Conservation (phyloP, 257 asterid genomes). For the Verbena officinalis region DNA sequence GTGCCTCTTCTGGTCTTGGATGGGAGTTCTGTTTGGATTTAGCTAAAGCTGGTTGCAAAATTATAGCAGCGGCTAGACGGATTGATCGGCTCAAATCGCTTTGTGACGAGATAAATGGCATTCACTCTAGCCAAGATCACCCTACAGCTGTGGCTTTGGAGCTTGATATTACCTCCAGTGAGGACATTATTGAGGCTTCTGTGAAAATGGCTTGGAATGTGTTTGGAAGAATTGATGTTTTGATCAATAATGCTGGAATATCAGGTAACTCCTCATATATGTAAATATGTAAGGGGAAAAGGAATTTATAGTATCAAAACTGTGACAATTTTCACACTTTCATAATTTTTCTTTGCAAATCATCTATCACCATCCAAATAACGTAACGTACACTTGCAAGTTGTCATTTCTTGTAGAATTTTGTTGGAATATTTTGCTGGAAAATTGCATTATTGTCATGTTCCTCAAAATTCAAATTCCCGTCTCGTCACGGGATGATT, state of each 20-base stretch:
- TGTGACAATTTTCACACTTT: too few species aligned
- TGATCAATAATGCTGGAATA: neutral
- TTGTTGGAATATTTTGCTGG: too few species aligned
- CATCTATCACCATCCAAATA: too few species aligned
- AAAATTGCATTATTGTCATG: too few species aligned
- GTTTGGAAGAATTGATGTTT: neutral
- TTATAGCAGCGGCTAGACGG: constrained; percentile 1
- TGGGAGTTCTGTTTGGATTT: constrained; percentile 1
- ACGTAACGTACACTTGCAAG: too few species aligned
- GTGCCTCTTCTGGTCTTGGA: constrained; percentile 15
- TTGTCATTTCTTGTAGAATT: too few species aligned
- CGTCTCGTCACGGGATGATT: too few species aligned
- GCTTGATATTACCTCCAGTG: neutral
- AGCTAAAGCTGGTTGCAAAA: constrained; percentile 15
- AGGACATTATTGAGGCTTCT: neutral
- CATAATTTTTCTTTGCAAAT: too few species aligned
- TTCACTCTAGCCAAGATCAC: neutral
- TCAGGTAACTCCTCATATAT: too few species aligned
- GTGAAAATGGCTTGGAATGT: neutral
- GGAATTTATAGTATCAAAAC: too few species aligned
- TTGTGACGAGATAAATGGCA: neutral
- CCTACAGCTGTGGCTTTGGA: neutral
- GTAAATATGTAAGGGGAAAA: too few species aligned
- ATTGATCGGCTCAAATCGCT: neutral
- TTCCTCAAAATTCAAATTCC: too few species aligned